phyloP scores from a whole-genome alignment of 352 stramenopile genomes.

The Phytophthora pini region DNA sequence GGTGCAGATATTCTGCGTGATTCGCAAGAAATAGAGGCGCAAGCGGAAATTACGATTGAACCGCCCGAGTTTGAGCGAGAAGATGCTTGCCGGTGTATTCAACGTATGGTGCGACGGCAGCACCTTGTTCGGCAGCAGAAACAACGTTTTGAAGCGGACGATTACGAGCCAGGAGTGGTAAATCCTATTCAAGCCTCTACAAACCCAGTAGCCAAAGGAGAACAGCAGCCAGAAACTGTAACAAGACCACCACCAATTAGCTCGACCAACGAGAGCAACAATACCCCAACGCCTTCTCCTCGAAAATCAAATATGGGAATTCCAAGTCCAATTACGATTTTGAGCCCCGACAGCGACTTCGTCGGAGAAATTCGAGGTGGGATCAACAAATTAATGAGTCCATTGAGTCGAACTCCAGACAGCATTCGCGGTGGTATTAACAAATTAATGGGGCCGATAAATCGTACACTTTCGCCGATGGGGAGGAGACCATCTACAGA shows the following conservation, averaged over 20 bases:
- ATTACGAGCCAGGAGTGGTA: slow-evolving; percentile 33
- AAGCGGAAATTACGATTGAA: neutral
- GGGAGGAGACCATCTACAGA: slow-evolving; percentile 16
- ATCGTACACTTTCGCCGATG: slow-evolving; percentile 22
- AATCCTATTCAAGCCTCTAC: slow-evolving; percentile 1
- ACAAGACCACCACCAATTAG: neutral
- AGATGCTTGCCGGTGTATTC: slow-evolving; percentile 30
- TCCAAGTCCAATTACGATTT: slow-evolving; percentile 27
- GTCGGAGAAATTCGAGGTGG: slow-evolving; percentile 27
- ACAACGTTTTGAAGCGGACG: slow-evolving; percentile 19
- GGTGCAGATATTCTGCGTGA: neutral
- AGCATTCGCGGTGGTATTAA: slow-evolving; percentile 35
- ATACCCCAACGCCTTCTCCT: neutral
- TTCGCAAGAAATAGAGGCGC: neutral
- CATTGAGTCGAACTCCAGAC: slow-evolving; percentile 30
- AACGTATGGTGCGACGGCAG: slow-evolving; percentile 30
- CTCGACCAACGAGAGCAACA: neutral
- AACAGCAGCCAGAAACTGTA: slow-evolving; percentile 1
- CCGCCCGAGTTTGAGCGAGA: slow-evolving; percentile 22
- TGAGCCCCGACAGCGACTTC: slow-evolving; percentile 27
- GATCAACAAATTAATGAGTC: slow-evolving; percentile 34
- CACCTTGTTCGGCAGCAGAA: slow-evolving; percentile 16
- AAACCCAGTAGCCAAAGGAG: neutral
- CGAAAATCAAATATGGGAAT: slow-evolving; percentile 24
- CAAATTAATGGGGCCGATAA: slow-evolving; percentile 34